Evolutionary conservation across 805 yeast genomes (phyloP), one percentile per base, ranked within the genome.

Genomic region (Spathaspora sp.): DNA sequence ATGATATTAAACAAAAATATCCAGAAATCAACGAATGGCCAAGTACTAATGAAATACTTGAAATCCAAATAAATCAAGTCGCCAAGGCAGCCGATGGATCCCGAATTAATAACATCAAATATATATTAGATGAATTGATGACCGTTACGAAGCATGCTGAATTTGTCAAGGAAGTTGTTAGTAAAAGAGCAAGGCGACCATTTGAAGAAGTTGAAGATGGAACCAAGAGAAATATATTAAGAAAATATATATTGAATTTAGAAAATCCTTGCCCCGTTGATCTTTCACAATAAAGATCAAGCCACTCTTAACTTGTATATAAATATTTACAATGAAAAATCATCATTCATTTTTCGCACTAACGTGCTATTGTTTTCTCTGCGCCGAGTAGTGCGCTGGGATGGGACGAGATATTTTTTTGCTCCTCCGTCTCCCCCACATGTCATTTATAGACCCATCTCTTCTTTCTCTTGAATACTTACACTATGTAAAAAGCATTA

Each of bases 211-310:
- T 64, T 17, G 57, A 57, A 29, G 53, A 55, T 48, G 76, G 77
- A 65, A 81, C 85, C 19, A 82, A 77, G 63, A 89, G 87, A 73
- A 91, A 91, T 66, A 68, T 89, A 45, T 67, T 88, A 59, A 79
- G 90, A 64, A 88, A 87, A 68, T 85, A 78, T 64, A 70, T 83
- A 26, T 69, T 79, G 58, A 70, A 73, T 48, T 55, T 60, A 4
- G 56, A 54, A 18, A 66, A 66, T 49, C 64, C 63, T 43, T 57
- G 62, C 46, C 70, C 70, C 38, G 62, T 60, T 29, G 47, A 52
- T 39, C 43, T 50, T 23, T 10, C 35, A 31, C 35, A 31, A 10
- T 3, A 16, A 3, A 8, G 8, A 35, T 35, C n/a, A 35, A 35
- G 32, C 11, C 18, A 35, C 16, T n/a, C 16, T n/a, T 4, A 3